A percentile compares a stretch with the other conserved stretches of the same genome.
phyloP scores from a whole-genome alignment of 371 early-diverging fungal species.

The Lichtheimia hyalospora region DNA sequence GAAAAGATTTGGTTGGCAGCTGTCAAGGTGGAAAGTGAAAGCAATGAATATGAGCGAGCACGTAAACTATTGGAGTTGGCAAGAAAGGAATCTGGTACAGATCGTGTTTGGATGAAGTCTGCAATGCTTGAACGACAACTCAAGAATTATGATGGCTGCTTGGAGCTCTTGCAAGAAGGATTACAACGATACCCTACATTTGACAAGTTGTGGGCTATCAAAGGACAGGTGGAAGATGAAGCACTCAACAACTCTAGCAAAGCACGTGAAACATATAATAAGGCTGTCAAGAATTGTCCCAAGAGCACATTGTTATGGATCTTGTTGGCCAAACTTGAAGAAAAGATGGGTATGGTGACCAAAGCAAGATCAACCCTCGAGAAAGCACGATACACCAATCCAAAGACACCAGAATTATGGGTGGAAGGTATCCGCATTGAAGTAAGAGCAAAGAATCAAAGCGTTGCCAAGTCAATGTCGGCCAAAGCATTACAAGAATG shows the following conservation, averaged over 20 bases:
- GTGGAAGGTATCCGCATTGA: slow-evolving; percentile 87
- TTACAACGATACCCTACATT: slow-evolving; percentile 71
- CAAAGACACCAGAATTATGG: slow-evolving; percentile 85
- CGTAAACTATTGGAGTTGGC: slow-evolving; percentile 76
- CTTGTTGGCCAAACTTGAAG: slow-evolving; percentile 77
- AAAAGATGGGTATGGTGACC: slow-evolving; percentile 67
- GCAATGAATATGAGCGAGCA: slow-evolving; percentile 81
- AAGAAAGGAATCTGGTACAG: slow-evolving; percentile 67
- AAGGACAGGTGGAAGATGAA: slow-evolving; percentile 75
- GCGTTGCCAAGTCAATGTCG: slow-evolving; percentile 77
- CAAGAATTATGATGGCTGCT: slow-evolving; percentile 64
- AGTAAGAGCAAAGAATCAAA: slow-evolving; percentile 64
- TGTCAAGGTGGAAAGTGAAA: slow-evolving; percentile 92
- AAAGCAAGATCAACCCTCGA: slow-evolving; percentile 89
- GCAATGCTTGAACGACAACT: slow-evolving; percentile 85
- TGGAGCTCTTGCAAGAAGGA: slow-evolving; percentile 71
- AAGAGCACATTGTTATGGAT: slow-evolving; percentile 84
- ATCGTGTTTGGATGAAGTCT: slow-evolving; percentile 95
- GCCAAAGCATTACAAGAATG: slow-evolving; percentile 93
- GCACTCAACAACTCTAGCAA: slow-evolving; percentile 49
- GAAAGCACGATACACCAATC: slow-evolving; percentile 82
- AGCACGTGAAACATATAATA: slow-evolving; percentile 79
- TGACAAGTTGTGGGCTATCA: slow-evolving; percentile 93
- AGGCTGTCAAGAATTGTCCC: slow-evolving; percentile 80
- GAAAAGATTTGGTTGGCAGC: slow-evolving; percentile 96